Conservation (phyloP, 2,329 filamentous ascomycete species). For the Pseudogymnoascus sp. region DNA sequence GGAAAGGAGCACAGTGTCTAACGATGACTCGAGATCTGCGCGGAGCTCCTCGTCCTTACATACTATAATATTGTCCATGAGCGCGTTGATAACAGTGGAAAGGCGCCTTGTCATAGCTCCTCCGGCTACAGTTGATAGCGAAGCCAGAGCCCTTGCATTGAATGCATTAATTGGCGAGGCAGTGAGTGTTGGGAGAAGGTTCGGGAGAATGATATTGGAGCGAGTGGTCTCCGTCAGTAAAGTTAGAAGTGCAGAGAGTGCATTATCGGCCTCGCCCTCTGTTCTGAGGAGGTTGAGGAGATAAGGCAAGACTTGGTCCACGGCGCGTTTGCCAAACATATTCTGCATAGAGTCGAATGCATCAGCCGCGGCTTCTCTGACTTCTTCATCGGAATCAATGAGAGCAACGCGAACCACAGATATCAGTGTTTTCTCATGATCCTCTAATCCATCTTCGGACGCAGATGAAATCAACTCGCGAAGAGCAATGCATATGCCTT, state of each 20-base stretch:
- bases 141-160: conserved; percentile 90
- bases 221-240: conserved; percentile 87
- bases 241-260: conserved; percentile 83
- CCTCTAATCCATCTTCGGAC: conserved; percentile 78
- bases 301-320: conserved; percentile 90
- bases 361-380: conserved; percentile 91
- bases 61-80: conserved; percentile 86
- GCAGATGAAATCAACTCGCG: conserved; percentile 89
- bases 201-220: conserved; percentile 93
- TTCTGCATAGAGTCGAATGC: conserved; percentile 94
- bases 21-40: conserved; percentile 66
- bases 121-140: conserved; percentile 83
- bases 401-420: conserved; percentile 88
- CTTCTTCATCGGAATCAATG: conserved; percentile 80
- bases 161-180: conserved; percentile 86
- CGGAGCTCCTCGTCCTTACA: conserved; percentile 60
- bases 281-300: conserved; percentile 82
- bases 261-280: conserved; percentile 82
- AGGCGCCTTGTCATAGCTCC: conserved; percentile 84
- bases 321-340: conserved; percentile 84
- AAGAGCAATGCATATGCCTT: conserved; percentile 94
- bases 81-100: conserved; percentile 80
- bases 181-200: conserved; percentile 87
- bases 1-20: conserved; percentile 82
- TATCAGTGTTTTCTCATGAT: conserved; percentile 91